Conservation (phyloP, 2,329 filamentous ascomycete genomes). For the Knoxdaviesia proteae region DNA sequence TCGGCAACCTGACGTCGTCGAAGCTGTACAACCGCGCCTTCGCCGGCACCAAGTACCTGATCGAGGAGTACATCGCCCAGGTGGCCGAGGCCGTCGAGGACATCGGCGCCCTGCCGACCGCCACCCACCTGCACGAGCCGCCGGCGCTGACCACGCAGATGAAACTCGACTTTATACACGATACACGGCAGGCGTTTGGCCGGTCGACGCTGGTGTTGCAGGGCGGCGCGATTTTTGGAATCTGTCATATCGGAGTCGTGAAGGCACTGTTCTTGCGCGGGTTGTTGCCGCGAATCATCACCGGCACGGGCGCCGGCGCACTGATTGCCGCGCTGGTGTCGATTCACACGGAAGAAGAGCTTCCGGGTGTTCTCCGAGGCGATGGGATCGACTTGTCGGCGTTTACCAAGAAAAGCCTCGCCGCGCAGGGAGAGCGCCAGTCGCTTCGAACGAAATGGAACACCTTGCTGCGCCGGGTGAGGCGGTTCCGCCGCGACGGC, state of each 20-base stretch:
- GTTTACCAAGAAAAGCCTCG: no score
- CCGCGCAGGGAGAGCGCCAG: conserved; percentile 10
- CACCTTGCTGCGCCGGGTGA: conserved; percentile 44
- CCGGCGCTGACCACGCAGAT: conserved; percentile 43
- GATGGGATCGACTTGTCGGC: conserved; percentile 67
- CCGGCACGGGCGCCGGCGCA: conserved; percentile 76
- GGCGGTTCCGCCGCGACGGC: conserved; percentile 52
- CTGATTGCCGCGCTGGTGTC: conserved; percentile 76
- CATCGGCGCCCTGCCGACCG: conserved; percentile 45
- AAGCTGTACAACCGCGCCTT: conserved; percentile 71
- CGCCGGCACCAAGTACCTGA: conserved; percentile 71
- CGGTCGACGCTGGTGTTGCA: conserved; percentile 71
- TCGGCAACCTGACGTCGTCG: conserved; percentile 67
- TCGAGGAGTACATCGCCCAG: conserved; percentile 76
- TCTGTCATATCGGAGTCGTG: conserved; percentile 79
- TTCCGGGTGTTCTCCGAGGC: conserved; percentile 55
- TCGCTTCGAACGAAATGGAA: conserved; percentile 22
- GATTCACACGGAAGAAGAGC: conserved; percentile 69
- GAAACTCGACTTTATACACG: conserved; percentile 71
- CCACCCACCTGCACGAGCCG: conserved; percentile 11
- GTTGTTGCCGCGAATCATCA: conserved; percentile 72
- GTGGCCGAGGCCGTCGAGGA: conserved; percentile 65
- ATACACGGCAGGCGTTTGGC: conserved; percentile 74
- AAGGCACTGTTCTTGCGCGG: conserved; percentile 68
- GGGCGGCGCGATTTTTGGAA: conserved; percentile 75